Percentiles rank a stretch among this genome's conserved stretches.
Evolutionary conservation across 306 rosid genomes (phyloP).

Genomic region (Ormosia emarginata): DNA sequence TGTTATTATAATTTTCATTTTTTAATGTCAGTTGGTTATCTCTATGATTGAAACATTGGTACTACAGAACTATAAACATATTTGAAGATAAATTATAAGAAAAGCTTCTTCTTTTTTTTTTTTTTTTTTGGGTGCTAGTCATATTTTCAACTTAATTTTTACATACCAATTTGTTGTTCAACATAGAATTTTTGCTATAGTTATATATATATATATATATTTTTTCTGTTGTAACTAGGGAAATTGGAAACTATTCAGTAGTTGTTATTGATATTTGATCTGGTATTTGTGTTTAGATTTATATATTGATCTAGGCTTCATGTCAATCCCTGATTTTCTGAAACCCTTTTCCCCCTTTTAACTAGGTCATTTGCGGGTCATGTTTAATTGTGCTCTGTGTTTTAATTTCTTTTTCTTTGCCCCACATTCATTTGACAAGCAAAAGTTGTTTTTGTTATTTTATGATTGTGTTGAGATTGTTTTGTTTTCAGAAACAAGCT

Average conservation of each 20-base stretch:
- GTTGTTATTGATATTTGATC: constrained; percentile 12
- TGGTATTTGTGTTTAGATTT: neutral
- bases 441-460: neutral
- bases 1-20: neutral
- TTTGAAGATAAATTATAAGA: neutral
- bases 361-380: neutral
- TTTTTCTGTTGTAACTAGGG: neutral
- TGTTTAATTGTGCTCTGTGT: neutral
- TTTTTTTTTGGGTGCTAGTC: no score
- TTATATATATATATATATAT: no score
- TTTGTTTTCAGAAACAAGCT: constrained; percentile 67
- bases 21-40: neutral
- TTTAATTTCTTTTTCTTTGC: neutral
- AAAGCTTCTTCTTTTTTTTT: neutral
- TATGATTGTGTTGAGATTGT: constrained; percentile 5
- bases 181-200: neutral
- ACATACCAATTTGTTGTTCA: neutral
- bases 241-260: neutral
- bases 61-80: neutral
- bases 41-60: neutral
- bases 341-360: neutral
- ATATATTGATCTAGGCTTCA: neutral
- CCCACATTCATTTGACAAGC: neutral
- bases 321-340: neutral
- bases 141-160: neutral